Conservation (phyloP, 2,329 filamentous ascomycete species). For the Venturia effusa region DNA sequence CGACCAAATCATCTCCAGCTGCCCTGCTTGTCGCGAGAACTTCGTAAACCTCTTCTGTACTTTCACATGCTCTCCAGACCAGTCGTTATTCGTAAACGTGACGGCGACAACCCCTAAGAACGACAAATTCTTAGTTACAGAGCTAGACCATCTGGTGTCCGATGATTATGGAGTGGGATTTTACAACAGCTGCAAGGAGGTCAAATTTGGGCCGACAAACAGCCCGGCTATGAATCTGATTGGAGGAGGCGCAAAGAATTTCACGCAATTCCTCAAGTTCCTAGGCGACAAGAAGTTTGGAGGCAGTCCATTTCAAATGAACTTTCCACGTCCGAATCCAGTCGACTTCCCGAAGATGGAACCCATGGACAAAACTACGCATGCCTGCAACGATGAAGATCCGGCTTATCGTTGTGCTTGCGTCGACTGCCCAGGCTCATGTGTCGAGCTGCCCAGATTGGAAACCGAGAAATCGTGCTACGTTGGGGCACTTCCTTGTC, state of each 20-base stretch:
- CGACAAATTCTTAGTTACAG: constrained; percentile 61
- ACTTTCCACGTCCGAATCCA: constrained; percentile 57
- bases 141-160: constrained; percentile 82
- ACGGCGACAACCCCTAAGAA: constrained; percentile 57
- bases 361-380: constrained; percentile 59
- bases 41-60: constrained; percentile 98
- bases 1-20: constrained; percentile 80
- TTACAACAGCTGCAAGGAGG: constrained; percentile 96
- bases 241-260: constrained; percentile 87
- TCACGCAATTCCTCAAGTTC: constrained; percentile 78
- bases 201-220: constrained; percentile 94
- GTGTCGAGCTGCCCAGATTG: constrained; percentile 71
- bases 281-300: constrained; percentile 82
- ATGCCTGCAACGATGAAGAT: constrained; percentile 84
- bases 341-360: constrained; percentile 60
- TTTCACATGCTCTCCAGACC: constrained; percentile 94
- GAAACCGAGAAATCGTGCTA: constrained; percentile 59
- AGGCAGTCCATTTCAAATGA: constrained; percentile 96
- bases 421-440: constrained; percentile 81
- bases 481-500: constrained; percentile 79
- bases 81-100: constrained; percentile 90
- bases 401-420: constrained; percentile 82
- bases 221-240: constrained; percentile 92
- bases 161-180: constrained; percentile 76
- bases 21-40: constrained; percentile 94